Evolutionary conservation across 371 early-diverging fungal genomes (phyloP), one percentile per base, ranked within the genome.

Genomic region (Batkoa obscura): DNA sequence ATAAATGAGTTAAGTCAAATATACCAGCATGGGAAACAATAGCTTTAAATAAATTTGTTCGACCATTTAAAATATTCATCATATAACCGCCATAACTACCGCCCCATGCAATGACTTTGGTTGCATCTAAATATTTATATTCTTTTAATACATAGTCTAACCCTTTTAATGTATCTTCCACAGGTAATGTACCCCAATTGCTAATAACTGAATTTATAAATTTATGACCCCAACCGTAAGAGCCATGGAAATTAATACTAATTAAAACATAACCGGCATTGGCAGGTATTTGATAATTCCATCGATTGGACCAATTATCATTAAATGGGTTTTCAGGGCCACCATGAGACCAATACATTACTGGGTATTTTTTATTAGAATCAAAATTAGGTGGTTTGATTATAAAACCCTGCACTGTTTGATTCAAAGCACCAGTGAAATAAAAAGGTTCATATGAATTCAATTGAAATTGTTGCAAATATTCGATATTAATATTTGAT

Each of bases 11-110:
- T 3, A 80, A 70, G 38, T 75, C 73, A 60, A 89, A 87, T 55
- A 85, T 73, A 55, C 90, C 90, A 64, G 84, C 90, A 61, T 89
- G 90, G 61, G 78, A 83, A 36, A 84, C 85, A 51, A 89, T 64
- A 32, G 76, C 80, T 55, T 71, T 72, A 71, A 89, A 89, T 9
- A 77, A 74, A 10, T 80, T 62, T 23, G 74, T 74, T 56, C 79
- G 76, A 35, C 75, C 76, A 58, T 80, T 79, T 59, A 80, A 66
- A 65, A 64, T 63, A 60, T 87, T 87, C 60, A 83, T 73, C 84
- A 84, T 84, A 63, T 77, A 86, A 1, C 87, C 90, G 58, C 90
- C 90, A 64, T 85, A 88, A 5, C 79, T 79, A 1, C 82, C 88
- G 36, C 90, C 90, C 31, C 87, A 66, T 10, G 75, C 90, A 33